Evolutionary conservation across 441 rosid genomes (phyloP).

Genomic region (Euphorbia celastroides): DNA sequence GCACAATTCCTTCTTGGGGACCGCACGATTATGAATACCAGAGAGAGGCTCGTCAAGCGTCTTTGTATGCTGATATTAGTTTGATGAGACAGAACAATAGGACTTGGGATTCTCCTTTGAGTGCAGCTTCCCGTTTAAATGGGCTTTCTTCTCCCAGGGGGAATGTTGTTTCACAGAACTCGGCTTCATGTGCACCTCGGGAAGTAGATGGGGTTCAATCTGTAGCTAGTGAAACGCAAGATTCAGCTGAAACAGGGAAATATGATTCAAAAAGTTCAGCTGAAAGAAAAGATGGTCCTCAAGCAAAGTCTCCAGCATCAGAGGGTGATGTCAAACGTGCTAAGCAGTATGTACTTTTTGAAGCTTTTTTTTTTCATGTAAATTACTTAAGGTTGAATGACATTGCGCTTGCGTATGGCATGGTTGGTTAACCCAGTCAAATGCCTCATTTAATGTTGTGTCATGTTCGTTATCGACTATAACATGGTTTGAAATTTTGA

Average conservation of each 20-base stretch:
- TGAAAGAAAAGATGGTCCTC: conserved; percentile 54
- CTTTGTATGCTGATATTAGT: conserved; percentile 47
- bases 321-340: conserved; percentile 94
- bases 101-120: conserved; percentile 53
- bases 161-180: conserved; percentile 39
- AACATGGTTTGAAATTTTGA: neutral
- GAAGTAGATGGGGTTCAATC: conserved; percentile 47
- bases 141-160: conserved; percentile 53
- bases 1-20: conserved; percentile 51
- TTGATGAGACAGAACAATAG: conserved; percentile 47
- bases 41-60: conserved; percentile 43
- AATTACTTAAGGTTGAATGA: neutral
- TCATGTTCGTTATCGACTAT: neutral
- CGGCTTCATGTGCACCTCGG: conserved; percentile 44
- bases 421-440: too few relatives aligned
- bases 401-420: neutral
- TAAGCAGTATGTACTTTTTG: conserved; percentile 73
- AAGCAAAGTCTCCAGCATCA: conserved; percentile 48
- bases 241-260: conserved; percentile 41
- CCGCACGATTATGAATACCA: conserved; percentile 61
- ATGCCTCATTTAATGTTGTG: neutral
- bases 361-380: neutral
- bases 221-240: conserved; percentile 48
- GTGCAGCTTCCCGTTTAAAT: conserved; percentile 34
- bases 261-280: conserved; percentile 49